Base-by-base conservation (phyloP, 2,329 filamentous ascomycete species). In the Monilinia fructigena region DNA sequence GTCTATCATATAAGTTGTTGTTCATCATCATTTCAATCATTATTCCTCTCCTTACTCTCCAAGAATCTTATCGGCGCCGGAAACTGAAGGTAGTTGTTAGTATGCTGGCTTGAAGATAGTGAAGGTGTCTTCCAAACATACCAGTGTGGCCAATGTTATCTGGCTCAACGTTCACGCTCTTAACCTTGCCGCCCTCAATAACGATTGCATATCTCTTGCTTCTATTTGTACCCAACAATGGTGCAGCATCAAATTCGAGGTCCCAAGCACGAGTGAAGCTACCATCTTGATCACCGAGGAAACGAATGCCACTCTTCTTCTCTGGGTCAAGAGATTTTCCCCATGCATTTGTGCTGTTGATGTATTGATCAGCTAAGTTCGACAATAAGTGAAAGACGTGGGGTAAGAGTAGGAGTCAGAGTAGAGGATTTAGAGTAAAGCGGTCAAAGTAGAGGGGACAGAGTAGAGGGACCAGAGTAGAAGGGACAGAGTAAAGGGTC, bases 201-300 rank as follows among this genome's bases (percentile, higher is more conserved):
- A 93, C 85, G 65, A 97, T 82, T 28, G 91, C 92, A 75, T 96
- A 97, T 66, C 94, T 86, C 86, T 97, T 96, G 80, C 90, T 90
- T 70, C 94, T 87, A 72, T 86, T 81, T 73, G 89, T 88, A 55
- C 94, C 94, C 74, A 98, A 95, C 76, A 97, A 85, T 66, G 89
- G 82, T 12, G 85, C 83, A 67, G 85, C 89, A 71, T 96, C 91
- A 75, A 97, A 97, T 70, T 85, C 85, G 52, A 97, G 84, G 68
- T 96, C 92, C 55, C 97, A 83, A 4, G 90, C 89, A 77, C 92
- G 89, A 72, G 91, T 95, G 80, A 97, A 96, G 68, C 85, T 82
- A 66, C 87, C 89, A 11, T 85, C 83, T 6, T 92, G 90, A 78
- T 97, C 93, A 63, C 88, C 92, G 52, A 97, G 83, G 83, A 96